Evolutionary conservation across 73 alveolate genomes (phyloP).

Genomic region (Blepharisma japonicum): DNA sequence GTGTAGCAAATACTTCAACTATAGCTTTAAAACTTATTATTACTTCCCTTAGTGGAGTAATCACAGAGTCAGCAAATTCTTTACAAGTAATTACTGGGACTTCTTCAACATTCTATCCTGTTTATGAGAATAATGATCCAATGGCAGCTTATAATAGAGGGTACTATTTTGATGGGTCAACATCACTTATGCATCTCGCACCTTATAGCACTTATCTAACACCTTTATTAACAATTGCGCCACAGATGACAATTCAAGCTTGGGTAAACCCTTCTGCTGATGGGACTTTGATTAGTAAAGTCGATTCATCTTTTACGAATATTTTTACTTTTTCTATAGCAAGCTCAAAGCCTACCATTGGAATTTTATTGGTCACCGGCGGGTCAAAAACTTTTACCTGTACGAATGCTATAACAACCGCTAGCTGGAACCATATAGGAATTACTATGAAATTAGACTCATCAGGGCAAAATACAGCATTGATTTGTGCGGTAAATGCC

Average conservation of each 20-base stretch:
- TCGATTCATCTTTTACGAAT: too few relatives aligned
- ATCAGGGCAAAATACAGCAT: too few relatives aligned
- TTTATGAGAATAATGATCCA: background rate
- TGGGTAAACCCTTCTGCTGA: background rate
- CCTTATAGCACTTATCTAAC: background rate
- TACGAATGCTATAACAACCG: too few relatives aligned
- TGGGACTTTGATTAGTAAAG: too few relatives aligned
- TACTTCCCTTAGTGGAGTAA: background rate
- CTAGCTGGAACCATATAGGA: too few relatives aligned
- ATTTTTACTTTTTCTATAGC: too few relatives aligned
- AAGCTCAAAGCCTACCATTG: too few relatives aligned
- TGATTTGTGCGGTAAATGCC: too few relatives aligned
- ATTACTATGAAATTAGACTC: too few relatives aligned
- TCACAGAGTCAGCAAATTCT: background rate
- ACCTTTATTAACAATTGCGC: background rate
- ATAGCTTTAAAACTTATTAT: background rate
- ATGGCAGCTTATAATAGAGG: slow-evolving; percentile 10
- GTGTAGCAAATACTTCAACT: background rate
- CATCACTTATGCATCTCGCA: background rate
- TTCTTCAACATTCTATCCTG: background rate
- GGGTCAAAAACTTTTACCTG: too few relatives aligned
- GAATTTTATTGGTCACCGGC: too few relatives aligned
- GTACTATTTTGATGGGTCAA: background rate
- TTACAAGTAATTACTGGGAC: background rate
- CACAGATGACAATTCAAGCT: background rate